phyloP scores from a whole-genome alignment of 1,139 yeast genomes.

The Geotrichum europaeum region DNA sequence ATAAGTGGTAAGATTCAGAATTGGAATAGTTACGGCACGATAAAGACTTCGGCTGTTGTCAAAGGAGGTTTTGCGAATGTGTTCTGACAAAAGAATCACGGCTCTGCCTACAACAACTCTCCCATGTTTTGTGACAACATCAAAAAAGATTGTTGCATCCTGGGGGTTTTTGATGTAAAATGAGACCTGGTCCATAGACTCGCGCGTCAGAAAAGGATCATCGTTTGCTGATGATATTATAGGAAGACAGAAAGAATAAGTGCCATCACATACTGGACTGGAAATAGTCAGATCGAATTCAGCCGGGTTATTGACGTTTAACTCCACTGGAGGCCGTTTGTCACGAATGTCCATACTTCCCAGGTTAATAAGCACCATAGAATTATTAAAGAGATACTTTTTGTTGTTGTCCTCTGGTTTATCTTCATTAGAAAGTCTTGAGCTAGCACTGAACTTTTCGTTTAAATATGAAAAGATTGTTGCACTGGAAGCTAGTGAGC shows the following conservation, averaged over 20 bases:
- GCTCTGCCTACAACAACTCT: constrained; percentile 71
- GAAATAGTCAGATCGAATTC: constrained; percentile 74
- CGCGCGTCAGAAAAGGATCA: not conserved
- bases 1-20: constrained; percentile 62
- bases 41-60: constrained; percentile 58
- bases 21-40: constrained; percentile 64
- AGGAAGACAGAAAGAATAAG: not conserved
- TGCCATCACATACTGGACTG: constrained; percentile 38
- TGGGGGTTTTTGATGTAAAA: constrained; percentile 55
- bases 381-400: constrained; percentile 39
- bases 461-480: not conserved
- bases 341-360: constrained; percentile 81
- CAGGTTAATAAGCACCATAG: constrained; percentile 68
- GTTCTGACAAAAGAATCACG: constrained; percentile 62
- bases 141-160: constrained; percentile 64
- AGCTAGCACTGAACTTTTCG: not conserved
- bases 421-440: not conserved
- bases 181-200: constrained; percentile 72
- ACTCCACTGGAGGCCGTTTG: constrained; percentile 53
- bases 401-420: not conserved
- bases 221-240: constrained; percentile 5
- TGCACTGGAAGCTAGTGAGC: not conserved
- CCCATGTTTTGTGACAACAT: constrained; percentile 83
- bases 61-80: constrained; percentile 64
- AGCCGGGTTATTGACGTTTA: constrained; percentile 68